These are phyloP conservation scores for Rhodotorula mucilaginosa DNA, from an alignment of 1,284 basidiomycete genomes.

Conservation along the genomic window DNA sequence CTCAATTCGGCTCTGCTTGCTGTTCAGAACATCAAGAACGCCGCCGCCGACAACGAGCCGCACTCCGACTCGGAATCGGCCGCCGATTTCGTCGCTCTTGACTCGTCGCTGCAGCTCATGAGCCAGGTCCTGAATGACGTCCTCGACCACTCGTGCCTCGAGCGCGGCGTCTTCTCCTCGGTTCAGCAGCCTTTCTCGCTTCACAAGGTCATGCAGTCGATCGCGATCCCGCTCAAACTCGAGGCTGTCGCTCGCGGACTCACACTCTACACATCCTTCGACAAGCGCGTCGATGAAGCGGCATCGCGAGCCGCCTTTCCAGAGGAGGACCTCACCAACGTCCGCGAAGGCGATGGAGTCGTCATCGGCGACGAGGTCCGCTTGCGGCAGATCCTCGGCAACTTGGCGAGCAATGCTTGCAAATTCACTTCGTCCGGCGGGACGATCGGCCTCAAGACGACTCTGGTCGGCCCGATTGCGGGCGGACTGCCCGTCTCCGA, in stretches of 20 bases:
- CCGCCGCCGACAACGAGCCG: conserved; percentile 57
- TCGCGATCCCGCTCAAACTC: conserved; percentile 71
- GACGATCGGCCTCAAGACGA: conserved; percentile 61
- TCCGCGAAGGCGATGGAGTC: conserved; percentile 58
- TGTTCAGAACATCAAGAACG: conserved; percentile 82
- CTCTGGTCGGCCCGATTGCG: conserved; percentile 56
- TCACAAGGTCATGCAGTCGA: conserved; percentile 74
- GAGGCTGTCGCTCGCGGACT: conserved; percentile 70
- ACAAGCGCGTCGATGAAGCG: conserved; percentile 69
- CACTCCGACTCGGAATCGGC: conserved; percentile 57
- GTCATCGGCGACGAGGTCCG: conserved; percentile 77
- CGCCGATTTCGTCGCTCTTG: conserved; percentile 74
- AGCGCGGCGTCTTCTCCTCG: conserved; percentile 64
- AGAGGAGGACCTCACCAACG: conserved; percentile 47
- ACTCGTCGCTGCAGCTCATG: conserved; percentile 83
- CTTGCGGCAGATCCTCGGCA: conserved; percentile 61
- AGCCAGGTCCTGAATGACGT: conserved; percentile 48
- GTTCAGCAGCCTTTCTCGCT: conserved; percentile 71
- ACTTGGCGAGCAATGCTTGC: conserved; percentile 53
- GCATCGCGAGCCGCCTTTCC: conserved; percentile 26
- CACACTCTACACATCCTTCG: conserved; percentile 66
- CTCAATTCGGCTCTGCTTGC: conserved; percentile 84
- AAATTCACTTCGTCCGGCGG: conserved; percentile 77
- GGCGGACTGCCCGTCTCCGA: background rate
- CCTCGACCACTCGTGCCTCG: conserved; percentile 55